phyloP scores from a whole-genome alignment of 495 filamentous ascomycete genomes.

The Hypoxylon intermedium region DNA sequence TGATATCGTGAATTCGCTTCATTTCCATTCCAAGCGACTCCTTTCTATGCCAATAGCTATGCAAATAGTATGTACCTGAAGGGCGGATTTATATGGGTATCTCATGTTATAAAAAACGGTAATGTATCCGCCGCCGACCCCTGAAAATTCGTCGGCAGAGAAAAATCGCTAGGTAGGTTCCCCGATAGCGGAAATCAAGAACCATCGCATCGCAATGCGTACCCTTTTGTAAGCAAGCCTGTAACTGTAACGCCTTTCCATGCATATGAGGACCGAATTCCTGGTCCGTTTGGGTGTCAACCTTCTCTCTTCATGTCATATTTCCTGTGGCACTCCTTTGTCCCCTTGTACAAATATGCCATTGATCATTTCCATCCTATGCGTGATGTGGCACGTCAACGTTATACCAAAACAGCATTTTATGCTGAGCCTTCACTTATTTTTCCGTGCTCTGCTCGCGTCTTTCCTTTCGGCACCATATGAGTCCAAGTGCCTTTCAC shows the following conservation, averaged over 20 bases:
- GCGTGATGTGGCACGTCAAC: not conserved
- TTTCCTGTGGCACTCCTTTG: not conserved
- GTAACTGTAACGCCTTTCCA: conserved; percentile 24
- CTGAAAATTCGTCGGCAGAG: no score
- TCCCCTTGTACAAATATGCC: not conserved
- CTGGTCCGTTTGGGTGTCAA: not conserved
- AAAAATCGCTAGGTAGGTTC: no score
- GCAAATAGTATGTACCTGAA: no score
- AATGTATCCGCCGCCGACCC: no score
- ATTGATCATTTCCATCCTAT: not conserved
- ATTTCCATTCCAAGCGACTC: not conserved
- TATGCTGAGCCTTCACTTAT: not conserved
- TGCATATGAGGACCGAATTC: not conserved
- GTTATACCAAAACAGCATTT: not conserved
- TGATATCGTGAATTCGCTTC: not conserved
- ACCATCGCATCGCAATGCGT: no score
- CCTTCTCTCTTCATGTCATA: not conserved
- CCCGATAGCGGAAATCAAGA: no score
- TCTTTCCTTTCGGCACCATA: not conserved
- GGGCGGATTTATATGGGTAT: no score
- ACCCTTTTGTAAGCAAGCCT: no score
- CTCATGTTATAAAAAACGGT: no score
- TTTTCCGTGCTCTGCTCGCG: not conserved
- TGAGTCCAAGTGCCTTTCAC: not conserved
- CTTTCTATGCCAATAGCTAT: no score